Evolutionary conservation across 345 rosid genomes (phyloP).

Genomic region (Syzygium oleosum): DNA sequence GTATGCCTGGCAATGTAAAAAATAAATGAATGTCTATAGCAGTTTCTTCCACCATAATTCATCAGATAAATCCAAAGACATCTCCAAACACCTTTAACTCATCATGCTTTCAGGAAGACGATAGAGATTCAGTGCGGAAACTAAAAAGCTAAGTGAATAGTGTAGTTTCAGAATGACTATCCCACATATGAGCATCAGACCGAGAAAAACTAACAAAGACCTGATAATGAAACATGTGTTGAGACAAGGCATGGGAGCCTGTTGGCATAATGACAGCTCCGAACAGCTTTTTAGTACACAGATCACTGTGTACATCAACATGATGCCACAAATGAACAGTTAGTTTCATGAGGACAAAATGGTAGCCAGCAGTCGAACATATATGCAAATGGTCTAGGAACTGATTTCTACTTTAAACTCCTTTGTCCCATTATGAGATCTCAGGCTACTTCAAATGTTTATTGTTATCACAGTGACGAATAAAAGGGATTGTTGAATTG

Average conservation of each 20-base stretch:
- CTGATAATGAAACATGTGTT: neutral
- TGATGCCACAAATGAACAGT: neutral
- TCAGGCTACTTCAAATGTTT: neutral
- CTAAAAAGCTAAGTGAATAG: neutral
- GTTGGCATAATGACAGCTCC: neutral
- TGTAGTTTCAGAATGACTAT: neutral
- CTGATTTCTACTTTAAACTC: neutral
- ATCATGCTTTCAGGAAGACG: neutral
- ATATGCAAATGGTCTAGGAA: neutral
- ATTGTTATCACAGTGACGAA: neutral
- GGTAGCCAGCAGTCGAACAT: neutral
- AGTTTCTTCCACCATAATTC: neutral
- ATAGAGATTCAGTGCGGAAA: neutral
- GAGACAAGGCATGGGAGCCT: neutral
- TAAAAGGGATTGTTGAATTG: neutral
- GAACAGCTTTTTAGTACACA: neutral
- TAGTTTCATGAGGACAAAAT: neutral
- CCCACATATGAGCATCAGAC: neutral
- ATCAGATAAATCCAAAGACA: neutral
- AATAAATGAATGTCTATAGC: neutral
- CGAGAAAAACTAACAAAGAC: neutral
- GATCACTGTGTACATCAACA: neutral
- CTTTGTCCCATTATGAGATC: neutral
- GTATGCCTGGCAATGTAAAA: conserved; percentile 52
- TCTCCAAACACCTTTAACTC: neutral